Base-by-base conservation (phyloP, 169 alveolate species). In the Haemoproteus tartakovskyi region DNA sequence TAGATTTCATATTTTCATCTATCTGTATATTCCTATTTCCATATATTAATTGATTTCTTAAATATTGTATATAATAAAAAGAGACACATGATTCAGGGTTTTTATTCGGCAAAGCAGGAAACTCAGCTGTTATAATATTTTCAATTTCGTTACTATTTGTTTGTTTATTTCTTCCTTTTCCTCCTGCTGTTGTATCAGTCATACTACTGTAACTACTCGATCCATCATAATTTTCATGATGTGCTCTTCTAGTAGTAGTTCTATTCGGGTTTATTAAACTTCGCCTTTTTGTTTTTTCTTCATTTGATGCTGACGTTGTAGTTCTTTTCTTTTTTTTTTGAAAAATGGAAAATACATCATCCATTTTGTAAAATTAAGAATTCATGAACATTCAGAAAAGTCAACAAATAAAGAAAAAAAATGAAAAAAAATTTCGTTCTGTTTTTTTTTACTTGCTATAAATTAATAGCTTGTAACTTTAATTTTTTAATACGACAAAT, bases 11-110 rank as follows among this genome's bases (percentile, higher is more conserved):
- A 74, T 74, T 45, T 30, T 74, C 84, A 21, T 74, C 84, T 22
- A 74, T 45, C 46, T 43, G 41, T 29, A 74, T 29, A 40, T 74
- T 74, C 57, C 26, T 43, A 60, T 74, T 74, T 45, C 84, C 84
- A 74, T 74, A 74, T 74, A 74, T 18, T 12, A 74, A n/a, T 14
- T 74, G 84, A 74, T 74, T 74, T 43, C 84, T 18, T 16, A 74
- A 22, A 38, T 74, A 74, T 14, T 74, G 78, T 8, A 74, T 29
- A 38, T 74, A 74, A 37, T 74, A 74, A 60, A 74, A 74, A 3
- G 84, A 74, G 1, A 74, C 11, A 30, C 84, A 74, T 43, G 30
- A 38, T 57, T 74, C 84, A 37, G 67, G 37, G 36, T 74, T 74
- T 56, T 74, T 74, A 29, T 29, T 56, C 19, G 84, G 84, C 29